Evolutionary conservation across 768 basidiomycete genomes (phyloP).

Genomic region (Boletus vermiculosoides): DNA sequence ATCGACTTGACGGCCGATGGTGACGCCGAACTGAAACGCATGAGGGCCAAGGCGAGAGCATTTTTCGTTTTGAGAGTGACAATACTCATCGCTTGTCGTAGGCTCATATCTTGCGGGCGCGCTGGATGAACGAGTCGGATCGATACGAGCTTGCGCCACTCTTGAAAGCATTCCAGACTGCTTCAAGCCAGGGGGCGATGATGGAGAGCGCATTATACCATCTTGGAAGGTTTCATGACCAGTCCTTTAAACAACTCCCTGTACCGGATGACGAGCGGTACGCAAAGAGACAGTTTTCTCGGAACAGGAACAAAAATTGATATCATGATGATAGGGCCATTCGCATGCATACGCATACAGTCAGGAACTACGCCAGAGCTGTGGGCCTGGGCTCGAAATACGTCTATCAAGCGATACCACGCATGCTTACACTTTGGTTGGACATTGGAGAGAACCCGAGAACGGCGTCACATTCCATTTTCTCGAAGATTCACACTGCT

Average conservation of each 20-base stretch:
- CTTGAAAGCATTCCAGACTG: slow-evolving; percentile 53
- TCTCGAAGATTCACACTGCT: slow-evolving; percentile 53
- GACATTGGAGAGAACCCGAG: slow-evolving; percentile 69
- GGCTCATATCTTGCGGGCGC: slow-evolving; percentile 79
- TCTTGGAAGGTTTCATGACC: slow-evolving; percentile 86
- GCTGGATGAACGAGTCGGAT: slow-evolving; percentile 92
- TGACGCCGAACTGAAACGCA: slow-evolving; percentile 45
- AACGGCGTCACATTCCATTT: slow-evolving; percentile 36
- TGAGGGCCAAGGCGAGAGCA: slow-evolving; percentile 68
- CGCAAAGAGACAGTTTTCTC: not conserved
- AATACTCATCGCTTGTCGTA: slow-evolving; percentile 26
- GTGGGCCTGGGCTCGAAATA: slow-evolving; percentile 87
- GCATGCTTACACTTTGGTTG: slow-evolving; percentile 92
- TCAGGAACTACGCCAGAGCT: slow-evolving; percentile 67
- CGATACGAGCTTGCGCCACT: slow-evolving; percentile 70
- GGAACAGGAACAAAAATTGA: not conserved
- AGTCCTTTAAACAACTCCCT: slow-evolving; percentile 59
- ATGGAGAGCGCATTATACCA: slow-evolving; percentile 86
- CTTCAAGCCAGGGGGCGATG: slow-evolving; percentile 51
- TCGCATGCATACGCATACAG: slow-evolving; percentile 63
- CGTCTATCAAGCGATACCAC: slow-evolving; percentile 92
- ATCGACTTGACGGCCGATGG: slow-evolving; percentile 58
- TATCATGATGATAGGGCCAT: slow-evolving; percentile 43
- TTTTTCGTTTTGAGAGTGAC: not conserved
- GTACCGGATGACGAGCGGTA: slow-evolving; percentile 54